Evolutionary conservation across 108 stramenopile genomes (phyloP).

Genomic region (Cyclostephanos tholiformis): DNA sequence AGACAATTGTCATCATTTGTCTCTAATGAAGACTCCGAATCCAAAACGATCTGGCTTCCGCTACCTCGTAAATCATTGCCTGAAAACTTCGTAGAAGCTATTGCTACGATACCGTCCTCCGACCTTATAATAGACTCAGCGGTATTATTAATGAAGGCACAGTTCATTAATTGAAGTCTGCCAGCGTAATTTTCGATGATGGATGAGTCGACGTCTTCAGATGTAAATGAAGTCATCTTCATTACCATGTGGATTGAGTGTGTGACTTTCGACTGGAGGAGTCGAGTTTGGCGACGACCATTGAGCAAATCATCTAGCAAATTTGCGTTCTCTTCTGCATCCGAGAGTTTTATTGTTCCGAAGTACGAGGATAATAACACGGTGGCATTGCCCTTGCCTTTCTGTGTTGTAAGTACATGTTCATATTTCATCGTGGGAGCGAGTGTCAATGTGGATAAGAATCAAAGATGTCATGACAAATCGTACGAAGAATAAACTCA

Average conservation of each 20-base stretch:
- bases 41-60: conserved; percentile 21
- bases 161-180: conserved; percentile 18
- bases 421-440: neutral
- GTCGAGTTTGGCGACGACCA: neutral
- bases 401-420: conserved; percentile 10
- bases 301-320: conserved; percentile 16
- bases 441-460: neutral
- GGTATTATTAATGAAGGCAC: conserved; percentile 30
- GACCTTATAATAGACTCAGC: conserved; percentile 32
- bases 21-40: conserved; percentile 23
- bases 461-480: neutral
- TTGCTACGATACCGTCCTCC: conserved; percentile 30
- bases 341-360: neutral
- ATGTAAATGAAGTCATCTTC: conserved; percentile 19
- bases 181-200: conserved; percentile 40
- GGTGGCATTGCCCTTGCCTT: conserved; percentile 27
- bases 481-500: neutral
- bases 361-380: conserved; percentile 21
- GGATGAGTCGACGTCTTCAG: conserved; percentile 20
- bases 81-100: conserved; percentile 28
- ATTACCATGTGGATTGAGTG: conserved; percentile 35
- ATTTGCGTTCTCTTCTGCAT: conserved; percentile 14
- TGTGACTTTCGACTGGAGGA: conserved; percentile 6
- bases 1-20: conserved; percentile 26
- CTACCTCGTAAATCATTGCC: conserved; percentile 22